Evolutionary conservation across 2,329 filamentous ascomycete species (phyloP), one percentile per base, ranked within the genome.

Genomic region (Exserohilum turcica): DNA sequence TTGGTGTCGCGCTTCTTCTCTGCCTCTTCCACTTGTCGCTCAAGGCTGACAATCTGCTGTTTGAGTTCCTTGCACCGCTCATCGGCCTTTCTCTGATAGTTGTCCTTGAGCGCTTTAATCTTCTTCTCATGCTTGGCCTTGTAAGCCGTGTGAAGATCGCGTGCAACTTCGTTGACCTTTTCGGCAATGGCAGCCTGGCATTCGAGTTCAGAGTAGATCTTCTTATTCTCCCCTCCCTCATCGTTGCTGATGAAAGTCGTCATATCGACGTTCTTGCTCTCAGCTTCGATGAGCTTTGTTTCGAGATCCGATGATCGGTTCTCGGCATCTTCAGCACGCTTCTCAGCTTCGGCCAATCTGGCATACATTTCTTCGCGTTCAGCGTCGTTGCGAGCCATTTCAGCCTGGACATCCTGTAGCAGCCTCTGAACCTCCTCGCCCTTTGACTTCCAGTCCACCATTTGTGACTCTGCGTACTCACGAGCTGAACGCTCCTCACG

Each of bases 101-200:
- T 85, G 65, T 86, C 85, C 72, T 87, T 97, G 60, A 99, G 81
- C 3, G 92, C 93, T 1, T 90, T 85, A 38, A 97, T 93, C 79
- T 99, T 99, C 58, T 88, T 91, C 78, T 97, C 93, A 73, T 99
- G 94, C 78, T 99, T 99, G 71, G 89, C 87, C 79, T 97, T 97
- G 83, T 99, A 99, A 9, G 96, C 82, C 0, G 88, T 83, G 72
- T 99, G 94, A 35, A 99, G 82, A 71, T 99, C 94, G 27, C 91
- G 85, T n/a, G 76, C 78, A 9, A 81, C 76, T 15, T 78, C 76
- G 40, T 93, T 92, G 35, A 97, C 92, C 61, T 92, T 91, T 75
- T 96, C 91, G 18, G 97, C 92, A 43, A 96, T 89, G 60, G 96
- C 91, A 33, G 78, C 80, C 29, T 82, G 73, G 61, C 82, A 73